phyloP scores from a whole-genome alignment of 306 rosid species.

The Gastrolobium villosum region DNA sequence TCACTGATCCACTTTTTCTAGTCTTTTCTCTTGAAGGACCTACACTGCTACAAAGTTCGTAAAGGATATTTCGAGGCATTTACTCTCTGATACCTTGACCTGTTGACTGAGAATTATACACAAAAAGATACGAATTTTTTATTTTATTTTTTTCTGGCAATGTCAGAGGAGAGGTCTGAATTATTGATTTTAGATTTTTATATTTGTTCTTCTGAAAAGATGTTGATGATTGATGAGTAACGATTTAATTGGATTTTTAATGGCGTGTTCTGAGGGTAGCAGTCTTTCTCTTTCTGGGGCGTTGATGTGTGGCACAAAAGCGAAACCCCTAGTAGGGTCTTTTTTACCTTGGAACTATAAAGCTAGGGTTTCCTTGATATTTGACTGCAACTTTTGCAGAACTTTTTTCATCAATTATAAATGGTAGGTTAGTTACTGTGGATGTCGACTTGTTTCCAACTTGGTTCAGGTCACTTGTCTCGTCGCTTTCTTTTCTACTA shows the following conservation, averaged over 20 bases:
- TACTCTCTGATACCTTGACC: constrained; percentile 40
- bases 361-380: constrained; percentile 58
- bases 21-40: constrained; percentile 34
- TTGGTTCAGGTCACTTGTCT: constrained; percentile 49
- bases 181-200: constrained; percentile 29
- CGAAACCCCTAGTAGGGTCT: constrained; percentile 49
- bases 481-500: constrained; percentile 49
- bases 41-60: constrained; percentile 22
- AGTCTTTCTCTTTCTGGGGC: constrained; percentile 49
- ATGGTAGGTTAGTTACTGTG: constrained; percentile 54
- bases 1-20: constrained; percentile 15
- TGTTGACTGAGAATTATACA: constrained; percentile 38
- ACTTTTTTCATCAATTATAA: constrained; percentile 57
- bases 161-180: constrained; percentile 27
- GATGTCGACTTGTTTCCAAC: constrained; percentile 68
- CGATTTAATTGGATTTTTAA: constrained; percentile 50
- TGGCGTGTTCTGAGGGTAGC: constrained; percentile 44
- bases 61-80: constrained; percentile 37
- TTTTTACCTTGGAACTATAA: constrained; percentile 39
- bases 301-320: constrained; percentile 15
- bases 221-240: constrained; percentile 35
- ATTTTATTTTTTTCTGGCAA: too few species aligned
- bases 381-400: constrained; percentile 60
- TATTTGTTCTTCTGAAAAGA: constrained; percentile 23
- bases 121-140: constrained; percentile 33